Evolutionary conservation across 2,329 filamentous ascomycete species (phyloP), one percentile per base, ranked within the genome.

Genomic region (Ophiostoma triangulosporum): DNA sequence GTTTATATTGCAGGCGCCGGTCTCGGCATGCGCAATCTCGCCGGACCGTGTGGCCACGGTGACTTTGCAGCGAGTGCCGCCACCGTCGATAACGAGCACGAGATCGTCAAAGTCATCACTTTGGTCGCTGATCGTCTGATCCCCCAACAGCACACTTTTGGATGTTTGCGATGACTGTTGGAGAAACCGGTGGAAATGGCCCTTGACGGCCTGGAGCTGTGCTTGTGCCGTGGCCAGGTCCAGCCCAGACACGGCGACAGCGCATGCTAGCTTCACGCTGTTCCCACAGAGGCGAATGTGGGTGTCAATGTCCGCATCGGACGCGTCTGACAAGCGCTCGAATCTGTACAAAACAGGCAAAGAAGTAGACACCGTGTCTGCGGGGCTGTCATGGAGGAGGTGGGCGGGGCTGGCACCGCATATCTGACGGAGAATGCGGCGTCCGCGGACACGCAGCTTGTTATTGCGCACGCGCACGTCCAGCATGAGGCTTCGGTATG

Each of bases 401-500:
- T 50, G 52, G 12, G 50, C 50, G 4, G 54, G 33, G 7, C 50
- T 35, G 1, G n/a, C 9, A 14, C 54, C 45, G 15, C 54, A 55
- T 38, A 56, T 43, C 20, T 54, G 52, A 9, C 51, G 52, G 20
- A 56, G 26, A 11, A 56, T 56, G 4, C 54, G 54, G 3, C 51
- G 48, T 12, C 54, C 54, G 7, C 54, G 51, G 1, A 48, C 48
- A 3, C 48, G 48, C 40, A 56, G 43, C 49, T 56, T 56, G 35
- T 56, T 50, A 35, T 56, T 56, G 40, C 48, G 48, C n/a, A 54
- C 49, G 5, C 48, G 54, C 32, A 56, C 43, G 11, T 56, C 54
- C 7, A 56, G 49, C 54, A 56, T 56, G 22, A 56, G 27, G 14
- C 54, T 52, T 6, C 51, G 48, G 52, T 66, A 71, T 0, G 69